Base-by-base conservation (phyloP, 2,329 filamentous ascomycete species). In the Pezicula rhizophila region DNA sequence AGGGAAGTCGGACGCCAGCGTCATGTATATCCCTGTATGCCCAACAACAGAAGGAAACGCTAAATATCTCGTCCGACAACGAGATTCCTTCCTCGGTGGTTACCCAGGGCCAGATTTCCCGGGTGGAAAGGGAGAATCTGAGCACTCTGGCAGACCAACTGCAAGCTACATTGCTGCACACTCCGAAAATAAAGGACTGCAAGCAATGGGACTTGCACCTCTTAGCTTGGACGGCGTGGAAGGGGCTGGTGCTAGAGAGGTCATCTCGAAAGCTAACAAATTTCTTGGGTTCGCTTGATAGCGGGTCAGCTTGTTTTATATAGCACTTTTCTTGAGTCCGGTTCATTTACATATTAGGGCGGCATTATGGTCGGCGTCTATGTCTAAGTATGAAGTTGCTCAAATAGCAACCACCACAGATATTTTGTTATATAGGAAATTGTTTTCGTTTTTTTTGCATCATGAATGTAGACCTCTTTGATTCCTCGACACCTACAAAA, bases 1-100 rank as follows among this genome's bases (percentile, higher is more conserved):
- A 1, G 92, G 91, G 1, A 73, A 69, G 2, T 67, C 71, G 0
- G 91, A 96, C 65, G 89, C 87, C 0, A 90, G 84, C 57, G 91
- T 96, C 0, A 62, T 96, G 51, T 96, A 96, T 61, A 95, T 96
- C 48, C 90, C 91, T 0, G 84, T 88, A 0, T 93, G 87, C 47
- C 90, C 91, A 0, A 75, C 89, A 26, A 95, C 89, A 1, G 79
- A 84, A 46, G 69, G 74, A 35, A 96, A 93, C 59, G 82, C 85
- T 0, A 68, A 77, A 18, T 93, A 91, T 62, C 71, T 92, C 1
- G 74, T 69, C 1, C 75, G 79, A 14, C 89, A 95, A 69, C 77
- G 85, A 17, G 73, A 80, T n/a, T 78, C 80, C 0, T 93, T 93
- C 57, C 66, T 85, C 2, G 63, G 71, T 0, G 90, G 89, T 4